These are phyloP conservation scores for Komagataella pastoris DNA, from an alignment of 805 yeast species.

Conservation along the genomic window DNA sequence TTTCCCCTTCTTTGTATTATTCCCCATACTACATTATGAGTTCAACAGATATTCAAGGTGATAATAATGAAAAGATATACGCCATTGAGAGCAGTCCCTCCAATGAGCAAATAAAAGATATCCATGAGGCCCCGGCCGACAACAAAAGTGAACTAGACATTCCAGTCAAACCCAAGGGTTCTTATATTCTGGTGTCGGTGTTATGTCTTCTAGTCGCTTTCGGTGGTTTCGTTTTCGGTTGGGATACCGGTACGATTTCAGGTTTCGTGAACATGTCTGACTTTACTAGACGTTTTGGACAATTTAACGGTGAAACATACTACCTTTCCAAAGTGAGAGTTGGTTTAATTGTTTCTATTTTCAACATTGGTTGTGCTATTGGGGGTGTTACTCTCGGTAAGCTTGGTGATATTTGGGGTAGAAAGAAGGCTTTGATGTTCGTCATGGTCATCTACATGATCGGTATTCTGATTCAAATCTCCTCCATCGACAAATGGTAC, in stretches of 20 bases:
- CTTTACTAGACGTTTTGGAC: constrained; percentile 40
- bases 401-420: constrained; percentile 45
- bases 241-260: constrained; percentile 70
- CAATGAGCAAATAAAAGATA: not conserved
- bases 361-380: constrained; percentile 60
- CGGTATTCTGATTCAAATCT: constrained; percentile 49
- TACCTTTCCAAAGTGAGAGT: constrained; percentile 37
- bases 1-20: not conserved
- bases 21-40: not conserved
- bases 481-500: constrained; percentile 41
- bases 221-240: constrained; percentile 69
- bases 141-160: constrained; percentile 1
- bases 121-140: not conserved
- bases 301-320: constrained; percentile 22
- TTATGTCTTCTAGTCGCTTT: constrained; percentile 50
- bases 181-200: constrained; percentile 13
- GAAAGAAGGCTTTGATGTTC: constrained; percentile 41
- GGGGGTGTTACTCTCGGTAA: constrained; percentile 53
- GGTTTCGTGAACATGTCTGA: constrained; percentile 58
- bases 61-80: not conserved
- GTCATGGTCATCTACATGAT: constrained; percentile 43
- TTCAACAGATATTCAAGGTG: not conserved
- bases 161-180: constrained; percentile 12
- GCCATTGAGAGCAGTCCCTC: not conserved
- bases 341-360: constrained; percentile 56